Percentiles rank a stretch among this genome's conserved stretches.
Conservation (phyloP, 805 yeast genomes). For the Candida rishiriensis region DNA sequence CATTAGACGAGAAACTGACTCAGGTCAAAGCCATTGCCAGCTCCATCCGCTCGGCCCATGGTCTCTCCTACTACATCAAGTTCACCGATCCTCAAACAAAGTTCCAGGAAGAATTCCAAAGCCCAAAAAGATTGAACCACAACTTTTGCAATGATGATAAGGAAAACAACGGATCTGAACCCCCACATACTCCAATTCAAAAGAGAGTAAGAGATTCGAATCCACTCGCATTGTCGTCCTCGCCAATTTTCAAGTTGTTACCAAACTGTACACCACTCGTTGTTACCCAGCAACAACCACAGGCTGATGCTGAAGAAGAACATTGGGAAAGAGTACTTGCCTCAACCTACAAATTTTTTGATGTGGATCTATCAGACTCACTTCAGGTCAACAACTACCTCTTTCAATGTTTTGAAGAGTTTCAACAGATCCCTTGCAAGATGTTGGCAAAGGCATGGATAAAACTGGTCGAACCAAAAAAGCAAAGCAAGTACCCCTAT, state of each 20-base stretch:
- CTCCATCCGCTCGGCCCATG: constrained; percentile 10
- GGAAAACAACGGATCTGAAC: too few relatives aligned
- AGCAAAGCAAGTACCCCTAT: constrained; percentile 62
- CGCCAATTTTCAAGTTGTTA: too few relatives aligned
- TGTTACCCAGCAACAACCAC: background rate
- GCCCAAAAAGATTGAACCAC: too few relatives aligned
- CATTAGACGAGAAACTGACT: constrained; percentile 4
- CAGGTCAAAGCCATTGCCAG: constrained; percentile 10
- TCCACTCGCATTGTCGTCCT: too few relatives aligned
- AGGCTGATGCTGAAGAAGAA: background rate
- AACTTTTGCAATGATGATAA: too few relatives aligned
- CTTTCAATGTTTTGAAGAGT: constrained; percentile 29
- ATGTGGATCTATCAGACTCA: constrained; percentile 16
- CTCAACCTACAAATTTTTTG: constrained; percentile 12
- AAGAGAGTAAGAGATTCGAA: too few relatives aligned
- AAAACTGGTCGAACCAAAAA: constrained; percentile 57
- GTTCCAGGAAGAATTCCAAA: too few relatives aligned
- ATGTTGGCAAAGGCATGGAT: constrained; percentile 66
- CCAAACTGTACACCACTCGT: background rate
- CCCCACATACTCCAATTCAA: too few relatives aligned
- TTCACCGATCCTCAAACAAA: too few relatives aligned
- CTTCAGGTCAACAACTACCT: constrained; percentile 21
- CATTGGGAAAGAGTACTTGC: constrained; percentile 1
- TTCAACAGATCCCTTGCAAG: constrained; percentile 57
- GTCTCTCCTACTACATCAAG: constrained; percentile 7